Base-by-base conservation (phyloP, 2,329 filamentous ascomycete species). In the Ceratocystis variospora region DNA sequence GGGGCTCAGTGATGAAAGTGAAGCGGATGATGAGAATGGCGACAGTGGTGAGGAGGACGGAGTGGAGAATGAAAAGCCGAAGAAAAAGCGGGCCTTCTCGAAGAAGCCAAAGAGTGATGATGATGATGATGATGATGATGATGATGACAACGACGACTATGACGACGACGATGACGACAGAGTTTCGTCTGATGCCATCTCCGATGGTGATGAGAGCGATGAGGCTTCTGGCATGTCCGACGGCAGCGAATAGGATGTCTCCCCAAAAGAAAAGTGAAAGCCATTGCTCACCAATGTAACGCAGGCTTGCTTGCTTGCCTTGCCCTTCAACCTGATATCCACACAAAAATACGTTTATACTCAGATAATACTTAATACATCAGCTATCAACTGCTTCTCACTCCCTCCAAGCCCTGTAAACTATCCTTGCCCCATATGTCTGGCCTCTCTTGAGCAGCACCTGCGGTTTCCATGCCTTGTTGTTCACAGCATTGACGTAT, bases 401-500 rank as follows among this genome's bases (percentile, higher is more conserved):
- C 69, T 84, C 85, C 74, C 87, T 84, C 93, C 93, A 97, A 0
- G 85, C 89, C 73, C 85, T 86, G 78, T 96, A 97, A 69, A 95
- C 86, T 70, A 87, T 90, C 70, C 85, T 84, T 69, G 85, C 84
- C 1, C 93, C 93, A 75, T 90, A 97, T 68, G 83, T 85, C 74
- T 93, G 81, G 0, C 93, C 93, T 79, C 87, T 92, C 81, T 88
- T 93, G 69, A 97, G 77, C 33, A 94, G 70, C 68, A 89, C 85
- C 85, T 90, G 89, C 64, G 78, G 78, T 76, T 82, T 88, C 89
- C 92, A 96, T 72, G 87, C 85, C 0, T 87, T 83, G 62, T 88
- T 84, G 71, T 96, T 96, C 72, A 86, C 79, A 0, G 92, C 92
- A 75, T 97, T 94, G 66, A 96, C 88, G 74, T 88, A 97, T 25